These are phyloP conservation scores for Pisolithus marmoratus DNA, from an alignment of 768 basidiomycete genomes.

Conservation along the genomic window DNA sequence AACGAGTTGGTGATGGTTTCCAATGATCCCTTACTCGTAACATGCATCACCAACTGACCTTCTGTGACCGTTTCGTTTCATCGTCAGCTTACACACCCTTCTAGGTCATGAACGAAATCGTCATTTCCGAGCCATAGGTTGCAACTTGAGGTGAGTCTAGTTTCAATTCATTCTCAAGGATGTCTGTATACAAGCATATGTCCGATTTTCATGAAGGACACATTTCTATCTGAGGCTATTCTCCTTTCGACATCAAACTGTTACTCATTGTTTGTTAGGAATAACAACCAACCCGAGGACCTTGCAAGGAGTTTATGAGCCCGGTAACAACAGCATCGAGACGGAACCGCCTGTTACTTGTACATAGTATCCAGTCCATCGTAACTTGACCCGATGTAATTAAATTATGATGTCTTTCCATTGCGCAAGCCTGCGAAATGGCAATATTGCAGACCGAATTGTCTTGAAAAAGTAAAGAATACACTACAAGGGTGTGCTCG, in stretches of 20 bases:
- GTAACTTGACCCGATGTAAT: too few species aligned
- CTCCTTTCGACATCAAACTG: neutral
- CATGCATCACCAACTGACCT: slow-evolving; percentile 62
- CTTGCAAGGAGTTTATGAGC: too few species aligned
- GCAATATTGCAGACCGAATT: neutral
- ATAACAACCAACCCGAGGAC: too few species aligned
- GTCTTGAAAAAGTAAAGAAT: neutral
- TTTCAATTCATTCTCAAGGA: slow-evolving; percentile 32
- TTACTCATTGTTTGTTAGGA: neutral
- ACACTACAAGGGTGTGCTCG: neutral
- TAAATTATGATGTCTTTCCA: too few species aligned
- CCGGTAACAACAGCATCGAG: too few species aligned
- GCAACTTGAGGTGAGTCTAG: slow-evolving; percentile 2
- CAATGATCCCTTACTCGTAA: slow-evolving; percentile 69
- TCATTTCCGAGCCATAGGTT: neutral
- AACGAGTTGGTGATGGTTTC: slow-evolving; percentile 67
- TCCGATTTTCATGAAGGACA: slow-evolving; percentile 62
- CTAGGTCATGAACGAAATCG: neutral
- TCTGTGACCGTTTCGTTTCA: slow-evolving; percentile 7
- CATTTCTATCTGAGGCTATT: slow-evolving; percentile 41
- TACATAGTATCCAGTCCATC: too few species aligned
- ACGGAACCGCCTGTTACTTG: too few species aligned
- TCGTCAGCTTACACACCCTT: slow-evolving; percentile 2
- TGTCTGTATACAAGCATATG: slow-evolving; percentile 71
- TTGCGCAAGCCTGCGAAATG: too few species aligned